Evolutionary conservation across 495 filamentous ascomycete species (phyloP).

Genomic region (Aspergillus leporis): DNA sequence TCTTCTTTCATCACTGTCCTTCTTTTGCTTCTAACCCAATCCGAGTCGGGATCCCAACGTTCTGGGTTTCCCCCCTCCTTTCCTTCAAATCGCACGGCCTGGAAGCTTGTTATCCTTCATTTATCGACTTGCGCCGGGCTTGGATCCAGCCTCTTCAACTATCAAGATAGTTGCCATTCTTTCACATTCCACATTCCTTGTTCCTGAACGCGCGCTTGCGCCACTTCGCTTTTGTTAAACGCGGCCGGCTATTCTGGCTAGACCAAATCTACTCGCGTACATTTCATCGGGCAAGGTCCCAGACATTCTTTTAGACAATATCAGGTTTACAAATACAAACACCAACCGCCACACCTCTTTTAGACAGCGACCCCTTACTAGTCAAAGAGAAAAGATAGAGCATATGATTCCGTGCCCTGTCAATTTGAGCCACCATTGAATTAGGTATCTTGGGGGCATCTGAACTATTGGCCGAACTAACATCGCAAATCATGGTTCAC

Average conservation of each 20-base stretch:
- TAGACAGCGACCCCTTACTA: not conserved
- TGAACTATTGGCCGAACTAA: not conserved
- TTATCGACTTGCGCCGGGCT: constrained; percentile 21
- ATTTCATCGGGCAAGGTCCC: not conserved
- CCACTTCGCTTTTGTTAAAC: constrained; percentile 9
- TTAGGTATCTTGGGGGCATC: not conserved
- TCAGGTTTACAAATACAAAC: not conserved
- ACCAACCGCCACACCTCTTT: not conserved
- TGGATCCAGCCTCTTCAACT: constrained; percentile 15
- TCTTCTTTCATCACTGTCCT: constrained; percentile 2
- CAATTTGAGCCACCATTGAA: not conserved
- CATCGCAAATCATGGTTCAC: constrained; percentile 24
- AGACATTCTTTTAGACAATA: not conserved
- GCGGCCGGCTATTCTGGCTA: constrained; percentile 6
- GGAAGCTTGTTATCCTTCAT: constrained; percentile 44
- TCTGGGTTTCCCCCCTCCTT: constrained; percentile 2
- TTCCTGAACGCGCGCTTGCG: constrained; percentile 28
- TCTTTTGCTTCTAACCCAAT: not conserved
- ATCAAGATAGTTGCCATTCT: constrained; percentile 19
- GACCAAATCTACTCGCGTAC: not conserved
- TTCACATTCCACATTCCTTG: constrained; percentile 21
- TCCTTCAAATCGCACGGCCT: constrained; percentile 19
- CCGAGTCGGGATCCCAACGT: not conserved
- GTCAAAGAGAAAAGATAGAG: not conserved
- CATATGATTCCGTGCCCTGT: not conserved